Conservation (phyloP, 306 rosid genomes). For the Luffa acutangula region DNA sequence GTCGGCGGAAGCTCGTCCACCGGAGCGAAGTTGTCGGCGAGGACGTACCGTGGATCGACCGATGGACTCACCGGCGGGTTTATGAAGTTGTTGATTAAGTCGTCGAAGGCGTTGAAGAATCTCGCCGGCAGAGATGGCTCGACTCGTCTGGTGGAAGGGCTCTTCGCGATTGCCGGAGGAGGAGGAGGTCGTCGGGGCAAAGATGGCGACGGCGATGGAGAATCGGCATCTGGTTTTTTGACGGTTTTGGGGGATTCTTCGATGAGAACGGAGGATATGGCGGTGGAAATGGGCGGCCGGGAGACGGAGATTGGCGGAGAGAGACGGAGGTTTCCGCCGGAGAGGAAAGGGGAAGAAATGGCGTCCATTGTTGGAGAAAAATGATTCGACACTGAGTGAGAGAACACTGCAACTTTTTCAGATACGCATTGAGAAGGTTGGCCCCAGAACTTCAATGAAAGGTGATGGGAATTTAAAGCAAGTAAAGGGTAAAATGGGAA, state of each 20-base stretch:
- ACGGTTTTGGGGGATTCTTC: neutral
- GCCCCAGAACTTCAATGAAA: neutral
- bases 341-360: constrained; percentile 5
- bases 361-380: neutral
- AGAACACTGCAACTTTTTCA: neutral
- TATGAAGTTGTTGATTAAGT: constrained; percentile 61
- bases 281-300: neutral
- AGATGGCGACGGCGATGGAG: neutral
- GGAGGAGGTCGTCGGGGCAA: neutral
- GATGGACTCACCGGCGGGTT: constrained; percentile 60
- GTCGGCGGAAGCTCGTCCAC: constrained; percentile 74
- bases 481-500: neutral
- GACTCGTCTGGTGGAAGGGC: neutral
- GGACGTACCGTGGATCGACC: constrained; percentile 42
- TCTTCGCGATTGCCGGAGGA: neutral
- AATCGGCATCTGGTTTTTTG: neutral
- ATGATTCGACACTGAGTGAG: neutral
- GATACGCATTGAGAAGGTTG: neutral
- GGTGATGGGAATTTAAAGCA: neutral
- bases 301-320: neutral
- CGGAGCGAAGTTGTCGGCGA: constrained; percentile 65
- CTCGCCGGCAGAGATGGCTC: constrained; percentile 14
- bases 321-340: neutral
- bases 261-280: neutral
- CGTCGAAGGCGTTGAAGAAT: constrained; percentile 50